Evolutionary conservation across 2,329 filamentous ascomycete species (phyloP).

Genomic region (Sclerotinia trifoliorum): DNA sequence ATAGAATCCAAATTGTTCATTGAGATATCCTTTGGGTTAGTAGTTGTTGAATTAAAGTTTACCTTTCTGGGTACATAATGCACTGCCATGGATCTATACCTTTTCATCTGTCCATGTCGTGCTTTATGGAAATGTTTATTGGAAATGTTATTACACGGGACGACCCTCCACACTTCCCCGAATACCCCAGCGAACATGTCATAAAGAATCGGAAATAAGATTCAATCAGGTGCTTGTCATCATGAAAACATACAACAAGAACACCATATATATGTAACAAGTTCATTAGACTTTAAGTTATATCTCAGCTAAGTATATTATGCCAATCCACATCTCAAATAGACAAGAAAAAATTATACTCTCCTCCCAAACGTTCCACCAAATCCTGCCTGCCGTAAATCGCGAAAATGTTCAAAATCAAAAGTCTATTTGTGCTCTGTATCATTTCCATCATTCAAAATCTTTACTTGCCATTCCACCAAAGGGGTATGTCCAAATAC

Average conservation of each 20-base stretch:
- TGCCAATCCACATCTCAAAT: constrained; percentile 12
- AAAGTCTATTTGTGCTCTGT: constrained; percentile 16
- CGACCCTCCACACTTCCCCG: neutral
- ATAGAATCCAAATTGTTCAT: too few species aligned
- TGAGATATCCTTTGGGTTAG: neutral
- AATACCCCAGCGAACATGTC: neutral
- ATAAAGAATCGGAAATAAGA: neutral
- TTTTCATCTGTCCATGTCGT: neutral
- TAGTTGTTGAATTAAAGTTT: neutral
- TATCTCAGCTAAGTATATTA: constrained; percentile 14
- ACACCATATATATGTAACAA: neutral
- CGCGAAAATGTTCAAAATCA: constrained; percentile 11
- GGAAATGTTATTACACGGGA: neutral
- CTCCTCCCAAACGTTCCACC: neutral
- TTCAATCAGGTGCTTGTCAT: neutral
- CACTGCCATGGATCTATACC: neutral
- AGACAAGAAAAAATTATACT: neutral
- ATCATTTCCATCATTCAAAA: constrained; percentile 17
- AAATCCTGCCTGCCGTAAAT: constrained; percentile 1
- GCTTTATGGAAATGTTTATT: neutral
- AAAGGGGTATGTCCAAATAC: constrained; percentile 19
- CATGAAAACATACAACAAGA: neutral
- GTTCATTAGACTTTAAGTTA: constrained; percentile 20
- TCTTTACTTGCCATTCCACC: constrained; percentile 12
- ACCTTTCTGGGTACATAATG: neutral